phyloP scores from a whole-genome alignment of 768 basidiomycete genomes.

The Russula lepida region DNA sequence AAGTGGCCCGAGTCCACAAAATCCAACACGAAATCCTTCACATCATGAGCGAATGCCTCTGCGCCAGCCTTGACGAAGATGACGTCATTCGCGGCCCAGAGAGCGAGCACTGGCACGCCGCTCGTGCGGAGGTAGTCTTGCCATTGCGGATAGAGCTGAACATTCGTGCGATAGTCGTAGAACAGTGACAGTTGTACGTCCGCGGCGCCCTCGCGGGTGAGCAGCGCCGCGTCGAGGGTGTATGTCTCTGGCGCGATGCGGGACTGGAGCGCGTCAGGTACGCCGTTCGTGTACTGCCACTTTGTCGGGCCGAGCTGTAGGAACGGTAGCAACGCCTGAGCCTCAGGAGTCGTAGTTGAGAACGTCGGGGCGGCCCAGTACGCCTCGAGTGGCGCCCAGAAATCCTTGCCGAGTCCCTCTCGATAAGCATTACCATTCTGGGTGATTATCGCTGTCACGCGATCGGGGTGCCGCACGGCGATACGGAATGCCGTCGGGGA shows the following conservation, averaged over 20 bases:
- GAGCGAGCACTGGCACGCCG: constrained; percentile 36
- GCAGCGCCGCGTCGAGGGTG: constrained; percentile 36
- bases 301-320: constrained; percentile 1
- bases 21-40: constrained; percentile 32
- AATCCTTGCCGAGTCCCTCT: constrained; percentile 35
- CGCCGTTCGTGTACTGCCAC: constrained; percentile 5
- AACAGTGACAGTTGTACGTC: constrained; percentile 40
- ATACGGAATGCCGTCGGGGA: constrained; percentile 26
- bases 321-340: not conserved
- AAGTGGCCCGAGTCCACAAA: constrained; percentile 42
- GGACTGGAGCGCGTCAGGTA: not conserved
- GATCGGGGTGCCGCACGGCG: constrained; percentile 34
- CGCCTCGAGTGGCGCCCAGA: constrained; percentile 31
- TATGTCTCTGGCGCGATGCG: constrained; percentile 24
- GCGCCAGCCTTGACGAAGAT: constrained; percentile 39
- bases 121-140: constrained; percentile 36
- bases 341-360: not conserved
- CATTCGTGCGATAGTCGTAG: constrained; percentile 35
- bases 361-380: constrained; percentile 27
- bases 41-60: constrained; percentile 35
- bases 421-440: constrained; percentile 45
- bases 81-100: constrained; percentile 42
- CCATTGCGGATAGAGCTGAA: constrained; percentile 37
- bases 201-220: constrained; percentile 33
- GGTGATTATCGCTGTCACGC: constrained; percentile 36